Evolutionary conservation across 805 yeast species (phyloP), one percentile per base, ranked within the genome.

Genomic region (Ogataea parapolymorpha): DNA sequence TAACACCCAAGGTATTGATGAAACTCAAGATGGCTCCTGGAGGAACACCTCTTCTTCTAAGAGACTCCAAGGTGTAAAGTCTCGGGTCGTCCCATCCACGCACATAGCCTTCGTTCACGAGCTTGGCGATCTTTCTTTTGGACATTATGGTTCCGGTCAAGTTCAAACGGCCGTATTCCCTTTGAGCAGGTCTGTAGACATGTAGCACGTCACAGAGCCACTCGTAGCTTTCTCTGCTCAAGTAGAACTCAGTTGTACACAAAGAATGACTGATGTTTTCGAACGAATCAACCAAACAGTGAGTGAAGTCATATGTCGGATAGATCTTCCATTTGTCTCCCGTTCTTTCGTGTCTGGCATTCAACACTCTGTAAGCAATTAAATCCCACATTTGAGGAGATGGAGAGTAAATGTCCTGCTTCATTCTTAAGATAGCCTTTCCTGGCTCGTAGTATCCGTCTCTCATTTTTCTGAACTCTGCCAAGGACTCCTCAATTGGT

Each of bases 381-480:
- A 93, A 75, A 67, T 93, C 99, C 99, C 99, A 93, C 99, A 93
- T 93, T 70, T 93, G 99, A 13, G 99, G 99, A 49, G 87, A 85
- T 49, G 96, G 95, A 13, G 93, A 85, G 7, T 65, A 61, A 49
- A 93, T 70, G 58, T 93, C 96, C 72, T 88, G 96, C 63, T 91
- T 91, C 98, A 93, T 93, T 69, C 99, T 83, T 61, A 93, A 74
- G 9, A 89, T 88, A 23, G 96, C 98, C 65, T 87, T 86, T 51
- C 98, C 98, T 30, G 89, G 89, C 51, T 77, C 72, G 67, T 84
- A 93, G 49, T 72, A 70, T 31, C 99, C 99, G 58, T 88, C 88
- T 59, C 83, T 79, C 99, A 93, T 93, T 44, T 76, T 81, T 62
- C 96, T 77, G 66, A 93, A 93, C 62, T 87, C 90, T 25, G 57